Base-by-base conservation (phyloP, 306 rosid genomes). In the Corylus americana region DNA sequence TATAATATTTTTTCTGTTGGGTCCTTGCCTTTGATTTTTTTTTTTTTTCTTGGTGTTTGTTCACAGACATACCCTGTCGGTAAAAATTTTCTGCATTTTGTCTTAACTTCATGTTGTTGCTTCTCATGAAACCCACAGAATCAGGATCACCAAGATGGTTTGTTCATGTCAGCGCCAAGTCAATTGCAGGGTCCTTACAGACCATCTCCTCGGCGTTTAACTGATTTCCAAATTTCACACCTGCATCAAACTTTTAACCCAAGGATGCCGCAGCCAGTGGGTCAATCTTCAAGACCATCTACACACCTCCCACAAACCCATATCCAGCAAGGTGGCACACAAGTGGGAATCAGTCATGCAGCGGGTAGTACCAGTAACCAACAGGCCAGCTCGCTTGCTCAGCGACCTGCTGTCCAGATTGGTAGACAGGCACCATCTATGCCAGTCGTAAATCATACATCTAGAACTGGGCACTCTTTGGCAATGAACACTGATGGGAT, bases 211-310 rank as follows among this genome's bases (percentile, higher is more conserved):
- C 25, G 81, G 50, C 20, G 17, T 1, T 68, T 84, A 25, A 20
- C 14, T 20, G 85, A 70, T 1, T 84, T 87, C 13, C 84, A 77
- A 64, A 92, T 91, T 83, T 2, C 87, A 37, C 97, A 90, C 84
- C 87, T 91, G 63, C 97, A 86, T 79, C 94, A 86, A 79, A 42
- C 84, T 79, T 79, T 95, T 70, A 85, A 80, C 81, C 14, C 74
- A 47, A 82, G 81, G 80, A 25, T 74, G 13, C 11, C 83, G 69
- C 87, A 74, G 42, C 27, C 86, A 44, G 20, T 22, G 74, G 78
- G 76, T 57, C 89, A 69, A 70, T 73, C 75, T 62, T 25, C 85
- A 59, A 80, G 85, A 62, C 29, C 77, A 55, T 69, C 90, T 61
- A 53, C 72, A 11, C 83, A 80, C 76, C 39, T 73, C 71, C 79